phyloP scores from a whole-genome alignment of 441 rosid genomes.

The Oxalis stricta region DNA sequence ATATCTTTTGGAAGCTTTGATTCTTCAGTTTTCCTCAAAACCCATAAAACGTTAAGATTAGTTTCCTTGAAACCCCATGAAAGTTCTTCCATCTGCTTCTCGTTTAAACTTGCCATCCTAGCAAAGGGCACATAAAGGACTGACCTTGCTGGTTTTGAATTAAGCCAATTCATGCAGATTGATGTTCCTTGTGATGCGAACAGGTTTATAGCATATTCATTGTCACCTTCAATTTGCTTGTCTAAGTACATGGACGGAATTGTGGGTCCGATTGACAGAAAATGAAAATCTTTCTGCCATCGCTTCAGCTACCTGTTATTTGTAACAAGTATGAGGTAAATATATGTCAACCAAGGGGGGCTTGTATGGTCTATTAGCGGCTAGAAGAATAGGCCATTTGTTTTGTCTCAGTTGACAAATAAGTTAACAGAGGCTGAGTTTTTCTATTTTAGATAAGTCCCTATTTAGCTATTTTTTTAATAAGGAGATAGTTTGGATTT shows the following conservation, averaged over 20 bases:
- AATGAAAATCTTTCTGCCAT: slow-evolving; percentile 17
- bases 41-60: slow-evolving; percentile 31
- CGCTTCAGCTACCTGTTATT: slow-evolving; percentile 12
- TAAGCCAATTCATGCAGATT: slow-evolving; percentile 27
- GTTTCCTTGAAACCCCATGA: slow-evolving; percentile 24
- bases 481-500: too few relatives aligned
- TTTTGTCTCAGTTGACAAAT: too few relatives aligned
- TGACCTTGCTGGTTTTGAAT: slow-evolving; percentile 23
- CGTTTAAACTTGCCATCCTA: slow-evolving; percentile 21
- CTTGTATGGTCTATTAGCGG: not conserved
- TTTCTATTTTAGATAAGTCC: too few relatives aligned
- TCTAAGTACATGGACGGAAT: slow-evolving; percentile 48
- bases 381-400: too few relatives aligned
- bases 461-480: too few relatives aligned
- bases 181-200: slow-evolving; percentile 13
- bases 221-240: slow-evolving; percentile 26
- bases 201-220: slow-evolving; percentile 31
- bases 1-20: slow-evolving; percentile 20
- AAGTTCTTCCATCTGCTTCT: slow-evolving; percentile 34
- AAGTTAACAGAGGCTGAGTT: too few relatives aligned
- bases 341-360: too few relatives aligned
- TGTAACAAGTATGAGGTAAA: not conserved
- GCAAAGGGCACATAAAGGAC: slow-evolving; percentile 56
- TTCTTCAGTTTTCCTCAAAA: slow-evolving; percentile 23
- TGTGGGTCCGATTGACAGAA: slow-evolving; percentile 44